These are phyloP conservation scores for Verticillium longisporum DNA, from an alignment of 2,329 filamentous ascomycete species.

Conservation along the genomic window DNA sequence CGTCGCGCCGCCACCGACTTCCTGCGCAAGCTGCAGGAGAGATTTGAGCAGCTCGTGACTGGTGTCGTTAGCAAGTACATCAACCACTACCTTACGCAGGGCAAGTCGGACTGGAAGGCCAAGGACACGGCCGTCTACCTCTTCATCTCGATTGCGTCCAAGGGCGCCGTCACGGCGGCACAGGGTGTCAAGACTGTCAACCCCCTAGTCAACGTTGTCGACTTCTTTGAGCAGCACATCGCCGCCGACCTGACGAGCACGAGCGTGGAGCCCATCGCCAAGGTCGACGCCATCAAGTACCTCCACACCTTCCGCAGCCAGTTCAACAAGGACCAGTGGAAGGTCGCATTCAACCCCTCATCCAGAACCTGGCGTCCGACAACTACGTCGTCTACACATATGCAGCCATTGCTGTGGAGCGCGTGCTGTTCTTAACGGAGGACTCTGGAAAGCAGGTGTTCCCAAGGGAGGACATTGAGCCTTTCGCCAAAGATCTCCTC, in stretches of 20 bases:
- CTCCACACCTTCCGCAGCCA: slow-evolving; percentile 96
- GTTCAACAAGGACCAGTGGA: slow-evolving; percentile 87
- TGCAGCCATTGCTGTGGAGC: slow-evolving; percentile 91
- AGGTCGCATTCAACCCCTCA: slow-evolving; percentile 76
- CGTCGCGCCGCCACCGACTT: slow-evolving; percentile 93
- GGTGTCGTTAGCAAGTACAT: slow-evolving; percentile 83
- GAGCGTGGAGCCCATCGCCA: slow-evolving; percentile 73
- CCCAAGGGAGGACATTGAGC: slow-evolving; percentile 68
- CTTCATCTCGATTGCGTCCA: slow-evolving; percentile 89
- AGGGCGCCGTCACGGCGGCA: slow-evolving; percentile 77
- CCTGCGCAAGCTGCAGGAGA: slow-evolving; percentile 78
- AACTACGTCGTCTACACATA: slow-evolving; percentile 99
- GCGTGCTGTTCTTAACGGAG: slow-evolving; percentile 77
- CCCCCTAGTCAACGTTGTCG: slow-evolving; percentile 76
- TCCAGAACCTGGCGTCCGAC: slow-evolving; percentile 80
- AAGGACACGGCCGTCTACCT: slow-evolving; percentile 98
- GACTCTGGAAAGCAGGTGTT: slow-evolving; percentile 73
- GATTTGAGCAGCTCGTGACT: slow-evolving; percentile 81
- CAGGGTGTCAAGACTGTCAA: slow-evolving; percentile 92
- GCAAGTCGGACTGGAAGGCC: slow-evolving; percentile 83
- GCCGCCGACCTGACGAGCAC: slow-evolving; percentile 78
- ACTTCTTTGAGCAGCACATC: slow-evolving; percentile 92
- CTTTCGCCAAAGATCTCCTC: slow-evolving; percentile 78
- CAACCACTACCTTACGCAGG: slow-evolving; percentile 75
- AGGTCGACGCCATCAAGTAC: slow-evolving; percentile 99